Evolutionary conservation across 139 green algal species (phyloP), one percentile per base, ranked within the genome.

Genomic region (Tetraselmis chui): DNA sequence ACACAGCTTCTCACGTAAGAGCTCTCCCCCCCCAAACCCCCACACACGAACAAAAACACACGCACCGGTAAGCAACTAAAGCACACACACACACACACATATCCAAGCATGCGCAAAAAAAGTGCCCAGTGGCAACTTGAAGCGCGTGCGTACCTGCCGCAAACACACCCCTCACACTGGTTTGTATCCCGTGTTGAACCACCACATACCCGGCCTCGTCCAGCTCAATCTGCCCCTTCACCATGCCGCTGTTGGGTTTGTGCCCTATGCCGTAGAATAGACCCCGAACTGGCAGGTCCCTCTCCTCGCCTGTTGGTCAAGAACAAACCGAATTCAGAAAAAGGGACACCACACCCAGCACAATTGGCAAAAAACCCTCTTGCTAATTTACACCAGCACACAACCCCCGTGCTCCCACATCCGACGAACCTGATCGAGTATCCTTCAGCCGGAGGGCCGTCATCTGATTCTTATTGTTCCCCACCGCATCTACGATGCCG

Each of bases 241-340:
- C 81, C 23, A 94, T 85, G 11, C 83, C 81, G 85, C 87, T 98
- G 93, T 99, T 99, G 77, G 97, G 97, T 59, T 88, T 89, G 87
- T 99, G 96, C 27, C 96, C 96, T 81, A 99, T 99, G 82, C 96
- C 96, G 85, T 99, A 99, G 82, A 99, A 99, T 80, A 99, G 83
- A 25, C 96, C 96, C 5, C 83, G 80, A 75, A 98, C 94, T 1
- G 78, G 31, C 80, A 98, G 83, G 1, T 92, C 82, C 11, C 77
- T 28, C 85, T 88, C 89, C 84, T 92, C 91, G 18, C 92, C 92
- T 91, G 86, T 76, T 1, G 28, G 22, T 2, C 80, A 25, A 0
- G 59, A 26, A 31, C 32, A 32, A 79, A 29, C 45, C 76, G 28
- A 79, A 2, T 28, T 77, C n/a, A 0, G 29, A 28, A 32, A 80